Evolutionary conservation across 2,329 filamentous ascomycete genomes (phyloP).

Genomic region (Cordyceps sp.): DNA sequence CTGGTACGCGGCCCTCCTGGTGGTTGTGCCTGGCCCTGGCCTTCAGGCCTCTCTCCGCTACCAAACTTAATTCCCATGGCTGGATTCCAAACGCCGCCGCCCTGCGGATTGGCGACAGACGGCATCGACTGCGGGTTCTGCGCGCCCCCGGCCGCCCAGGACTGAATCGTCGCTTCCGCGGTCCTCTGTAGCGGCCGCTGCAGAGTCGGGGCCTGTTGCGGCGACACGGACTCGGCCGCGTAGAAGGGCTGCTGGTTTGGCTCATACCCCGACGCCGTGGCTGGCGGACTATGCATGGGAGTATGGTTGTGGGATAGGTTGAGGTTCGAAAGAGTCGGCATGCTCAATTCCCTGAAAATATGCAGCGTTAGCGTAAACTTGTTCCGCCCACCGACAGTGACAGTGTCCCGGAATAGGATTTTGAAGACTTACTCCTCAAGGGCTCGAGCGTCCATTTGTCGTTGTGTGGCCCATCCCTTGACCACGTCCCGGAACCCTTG

Average conservation of each 20-base stretch:
- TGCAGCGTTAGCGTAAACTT: neutral
- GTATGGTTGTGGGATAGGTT: slow-evolving; percentile 16
- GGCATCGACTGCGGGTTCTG: slow-evolving; percentile 36
- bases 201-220: neutral
- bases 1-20: slow-evolving; percentile 12
- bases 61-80: slow-evolving; percentile 70
- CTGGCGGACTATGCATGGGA: slow-evolving; percentile 1
- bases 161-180: slow-evolving; percentile 37
- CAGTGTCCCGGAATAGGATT: no score
- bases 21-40: slow-evolving; percentile 9
- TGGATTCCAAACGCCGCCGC: slow-evolving; percentile 46
- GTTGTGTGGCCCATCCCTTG: slow-evolving; percentile 61
- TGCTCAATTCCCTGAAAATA: slow-evolving; percentile 27
- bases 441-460: slow-evolving; percentile 63
- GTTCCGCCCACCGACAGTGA: neutral
- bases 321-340: slow-evolving; percentile 32
- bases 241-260: slow-evolving; percentile 6
- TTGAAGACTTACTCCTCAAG: slow-evolving; percentile 52
- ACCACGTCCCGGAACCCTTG: slow-evolving; percentile 62
- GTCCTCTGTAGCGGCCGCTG: slow-evolving; percentile 10
- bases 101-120: slow-evolving; percentile 15
- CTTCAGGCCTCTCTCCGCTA: slow-evolving; percentile 14
- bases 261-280: slow-evolving; percentile 3
- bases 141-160: slow-evolving; percentile 36
- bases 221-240: slow-evolving; percentile 1